Evolutionary conservation across 2,329 filamentous ascomycete genomes (phyloP), one percentile per base, ranked within the genome.

Genomic region (Sphaerulina vaccinii): DNA sequence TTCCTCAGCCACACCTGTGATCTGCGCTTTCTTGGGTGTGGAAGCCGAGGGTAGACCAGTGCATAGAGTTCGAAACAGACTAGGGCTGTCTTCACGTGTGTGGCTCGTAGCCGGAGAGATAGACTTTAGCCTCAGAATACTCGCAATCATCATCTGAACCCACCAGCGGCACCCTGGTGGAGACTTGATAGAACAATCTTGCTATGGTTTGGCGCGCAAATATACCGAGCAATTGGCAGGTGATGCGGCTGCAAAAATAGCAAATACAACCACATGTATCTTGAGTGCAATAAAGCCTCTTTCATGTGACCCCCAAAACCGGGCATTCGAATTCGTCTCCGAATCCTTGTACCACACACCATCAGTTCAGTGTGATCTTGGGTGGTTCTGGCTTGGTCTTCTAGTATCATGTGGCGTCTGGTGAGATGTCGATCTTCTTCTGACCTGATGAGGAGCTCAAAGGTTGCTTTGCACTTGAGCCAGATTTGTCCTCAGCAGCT

Each of bases 71-170:
- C 29, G 24, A 35, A 15, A 43, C 47, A 43, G 38, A 43, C 47
- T 27, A 50, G 47, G 47, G 47, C 38, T 37, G 10, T 27, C 29
- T 37, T 27, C 32, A 39, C 37, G 37, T 39, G 27, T 32, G 27
- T 32, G 16, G 37, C 21, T 13, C 10, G 8, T 39, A 11, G 13
- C 2, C 16, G 11, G 24, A 16, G 13, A 16, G 21, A 42, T 41
- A 42, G 51, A 57, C 41, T 57, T 51, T 57, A 51, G 54, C 55
- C 48, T 49, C 44, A 45, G 22, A 19, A 10, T 27, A 15, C 35
- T 27, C 37, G 24, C 47, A 35, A 33, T 40, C 41, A 49, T 49
- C 45, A 44, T 24, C 40, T 40, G 27, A 39, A 27, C 21, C 37
- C 32, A 45, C 33, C 37, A 24, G 33, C 33, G 11, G 22, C 22